Percentiles rank a stretch among this genome's conserved stretches.
These are phyloP conservation scores for Abrus precatorius DNA, from an alignment of 306 rosid species.

Conservation along the genomic window DNA sequence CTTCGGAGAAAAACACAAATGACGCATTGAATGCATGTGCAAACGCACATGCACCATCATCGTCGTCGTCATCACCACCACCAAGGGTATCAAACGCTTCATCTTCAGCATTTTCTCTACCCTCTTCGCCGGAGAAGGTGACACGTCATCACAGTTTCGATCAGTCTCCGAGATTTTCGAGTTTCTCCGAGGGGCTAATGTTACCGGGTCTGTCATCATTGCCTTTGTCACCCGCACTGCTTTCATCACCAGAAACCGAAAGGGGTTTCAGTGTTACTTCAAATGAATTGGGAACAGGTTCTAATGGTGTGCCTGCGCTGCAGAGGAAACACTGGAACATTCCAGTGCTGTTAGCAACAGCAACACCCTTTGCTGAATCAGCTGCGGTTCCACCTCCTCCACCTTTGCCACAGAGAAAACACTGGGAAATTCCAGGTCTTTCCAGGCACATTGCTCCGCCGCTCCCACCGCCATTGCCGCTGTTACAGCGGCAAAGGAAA, in stretches of 20 bases:
- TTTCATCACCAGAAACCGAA: slow-evolving; percentile 59
- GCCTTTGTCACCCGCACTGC: slow-evolving; percentile 53
- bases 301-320: slow-evolving; percentile 8
- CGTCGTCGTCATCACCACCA: slow-evolving; percentile 30
- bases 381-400: slow-evolving; percentile 33
- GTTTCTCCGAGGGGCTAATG: slow-evolving; percentile 52
- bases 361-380: background rate
- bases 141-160: slow-evolving; percentile 45
- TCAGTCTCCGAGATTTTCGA: slow-evolving; percentile 62
- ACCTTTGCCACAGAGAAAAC: slow-evolving; percentile 45
- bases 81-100: slow-evolving; percentile 54
- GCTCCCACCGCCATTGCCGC: background rate
- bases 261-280: slow-evolving; percentile 29
- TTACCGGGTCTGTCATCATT: slow-evolving; percentile 45
- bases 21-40: slow-evolving; percentile 12
- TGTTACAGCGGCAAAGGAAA: slow-evolving; percentile 40
- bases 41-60: slow-evolving; percentile 14
- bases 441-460: slow-evolving; percentile 37
- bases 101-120: slow-evolving; percentile 58
- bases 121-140: slow-evolving; percentile 59
- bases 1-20: background rate
- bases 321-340: slow-evolving; percentile 55
- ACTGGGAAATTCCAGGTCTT: slow-evolving; percentile 50
- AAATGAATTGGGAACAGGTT: background rate
- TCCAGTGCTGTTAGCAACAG: background rate